Evolutionary conservation across 1,284 basidiomycete genomes (phyloP), one percentile per base, ranked within the genome.

Genomic region (Peniophora sp.): DNA sequence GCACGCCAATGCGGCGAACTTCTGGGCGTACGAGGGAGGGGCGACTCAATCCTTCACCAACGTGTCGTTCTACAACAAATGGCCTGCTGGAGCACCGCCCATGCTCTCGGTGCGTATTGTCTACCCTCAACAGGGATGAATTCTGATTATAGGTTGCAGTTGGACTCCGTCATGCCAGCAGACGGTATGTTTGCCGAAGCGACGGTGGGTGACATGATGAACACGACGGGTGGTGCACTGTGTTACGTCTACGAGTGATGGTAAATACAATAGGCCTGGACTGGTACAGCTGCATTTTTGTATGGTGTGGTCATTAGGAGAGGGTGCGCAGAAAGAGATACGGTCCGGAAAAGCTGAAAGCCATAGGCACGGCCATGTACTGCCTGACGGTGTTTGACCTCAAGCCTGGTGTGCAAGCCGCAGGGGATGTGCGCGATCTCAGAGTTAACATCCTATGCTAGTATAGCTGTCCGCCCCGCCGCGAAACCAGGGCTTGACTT

Each of bases 171-270:
- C 1, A 59, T 69, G 43, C 65, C 62, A 0, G 55, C 61, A 11
- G 67, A 69, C 37, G 64, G 65, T 1, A 43, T 70, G 50, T 67
- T 67, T 51, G 56, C 61, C 2, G 56, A 66, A 41, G 47, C 55
- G 1, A 61, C 51, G 3, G 62, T 69, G 32, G 47, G 53, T 15
- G 65, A 67, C 42, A 62, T 68, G 14, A 54, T 70, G 52, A 58
- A 63, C 52, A 69, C 65, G 2, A 68, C 62, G 5, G 58, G 57
- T 24, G 67, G 65, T 2, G 54, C 58, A 32, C 58, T 69, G 18
- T 70, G 68, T 52, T 70, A 70, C 49, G 57, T 62, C 10, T 69
- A 70, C 47, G 62, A 68, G 49, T 67, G 50, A 41, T 10, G 35
- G 35, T n/a, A n/a, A n/a, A n/a, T n/a, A n/a, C n/a, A n/a, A n/a